Conservation (phyloP, 1,284 basidiomycete species). For the Acaromyces ingoldii region DNA sequence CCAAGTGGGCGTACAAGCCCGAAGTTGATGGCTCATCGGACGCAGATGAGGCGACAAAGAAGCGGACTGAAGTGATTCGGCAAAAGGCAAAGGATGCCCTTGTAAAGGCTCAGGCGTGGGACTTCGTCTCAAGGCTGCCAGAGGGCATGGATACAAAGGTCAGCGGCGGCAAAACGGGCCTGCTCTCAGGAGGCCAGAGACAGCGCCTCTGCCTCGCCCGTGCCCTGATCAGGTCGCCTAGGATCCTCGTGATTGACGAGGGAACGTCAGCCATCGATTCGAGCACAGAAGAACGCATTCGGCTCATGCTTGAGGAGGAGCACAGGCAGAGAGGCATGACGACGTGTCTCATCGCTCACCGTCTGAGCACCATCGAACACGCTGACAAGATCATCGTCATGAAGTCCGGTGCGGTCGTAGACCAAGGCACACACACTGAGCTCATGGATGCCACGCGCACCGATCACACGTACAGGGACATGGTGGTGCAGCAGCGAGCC, state of each 20-base stretch:
- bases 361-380: slow-evolving; percentile 45
- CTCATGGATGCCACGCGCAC: slow-evolving; percentile 22
- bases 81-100: slow-evolving; percentile 46
- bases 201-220: slow-evolving; percentile 48
- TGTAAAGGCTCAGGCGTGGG: slow-evolving; percentile 53
- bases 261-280: slow-evolving; percentile 47
- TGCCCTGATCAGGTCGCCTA: slow-evolving; percentile 43
- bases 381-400: slow-evolving; percentile 47
- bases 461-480: slow-evolving; percentile 30
- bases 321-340: slow-evolving; percentile 47
- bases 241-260: slow-evolving; percentile 44
- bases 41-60: slow-evolving; percentile 10
- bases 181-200: slow-evolving; percentile 44
- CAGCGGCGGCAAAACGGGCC: slow-evolving; percentile 51
- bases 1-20: slow-evolving; percentile 27
- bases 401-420: slow-evolving; percentile 36
- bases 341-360: slow-evolving; percentile 44
- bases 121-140: slow-evolving; percentile 51
- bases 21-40: slow-evolving; percentile 13
- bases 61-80: slow-evolving; percentile 29
- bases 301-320: slow-evolving; percentile 35
- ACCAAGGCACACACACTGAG: slow-evolving; percentile 35
- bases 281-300: slow-evolving; percentile 44
- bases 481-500: slow-evolving; percentile 41
- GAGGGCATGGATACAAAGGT: slow-evolving; percentile 52